Percentiles rank a stretch among this genome's conserved stretches.
Conservation (phyloP, 163 green algal genomes). For the Trebouxia gelatinosa region DNA sequence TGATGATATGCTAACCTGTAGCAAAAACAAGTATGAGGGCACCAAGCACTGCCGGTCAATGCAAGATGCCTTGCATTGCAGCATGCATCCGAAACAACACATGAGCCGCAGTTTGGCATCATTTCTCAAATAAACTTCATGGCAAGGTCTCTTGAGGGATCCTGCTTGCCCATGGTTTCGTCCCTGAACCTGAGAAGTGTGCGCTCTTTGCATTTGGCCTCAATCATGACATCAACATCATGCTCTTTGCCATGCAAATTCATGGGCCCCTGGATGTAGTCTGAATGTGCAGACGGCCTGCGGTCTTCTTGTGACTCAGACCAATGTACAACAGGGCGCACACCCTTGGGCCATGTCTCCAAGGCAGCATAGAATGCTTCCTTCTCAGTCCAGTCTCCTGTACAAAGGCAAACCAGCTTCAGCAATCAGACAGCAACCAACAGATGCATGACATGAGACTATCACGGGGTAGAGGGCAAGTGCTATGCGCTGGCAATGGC, state of each 20-base stretch:
- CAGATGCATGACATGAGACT: not conserved
- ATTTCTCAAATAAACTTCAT: too few relatives aligned
- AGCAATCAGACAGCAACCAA: too few relatives aligned
- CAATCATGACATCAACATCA: conserved; percentile 64
- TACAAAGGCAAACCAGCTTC: not conserved
- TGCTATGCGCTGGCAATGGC: too few relatives aligned
- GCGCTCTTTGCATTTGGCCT: conserved; percentile 60
- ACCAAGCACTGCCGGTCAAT: too few relatives aligned
- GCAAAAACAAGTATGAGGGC: too few relatives aligned
- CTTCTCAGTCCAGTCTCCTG: conserved; percentile 54
- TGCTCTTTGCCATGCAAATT: conserved; percentile 50
- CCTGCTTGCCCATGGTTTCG: conserved; percentile 4
- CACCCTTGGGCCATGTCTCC: conserved; percentile 62
- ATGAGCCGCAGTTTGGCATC: too few relatives aligned
- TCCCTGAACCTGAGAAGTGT: conserved; percentile 50
- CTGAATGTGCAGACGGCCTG: conserved; percentile 49
- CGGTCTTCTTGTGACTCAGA: conserved; percentile 57
- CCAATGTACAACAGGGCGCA: conserved; percentile 75
- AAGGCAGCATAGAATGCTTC: conserved; percentile 62
- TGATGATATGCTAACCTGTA: too few relatives aligned
- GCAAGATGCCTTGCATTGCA: too few relatives aligned
- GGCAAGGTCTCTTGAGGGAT: too few relatives aligned
- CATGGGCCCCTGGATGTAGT: conserved; percentile 50
- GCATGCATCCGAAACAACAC: too few relatives aligned
- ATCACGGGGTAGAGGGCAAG: too few relatives aligned